These are phyloP conservation scores for Linderniella brevidens DNA, from an alignment of 257 asterid genomes.

Conservation along the genomic window DNA sequence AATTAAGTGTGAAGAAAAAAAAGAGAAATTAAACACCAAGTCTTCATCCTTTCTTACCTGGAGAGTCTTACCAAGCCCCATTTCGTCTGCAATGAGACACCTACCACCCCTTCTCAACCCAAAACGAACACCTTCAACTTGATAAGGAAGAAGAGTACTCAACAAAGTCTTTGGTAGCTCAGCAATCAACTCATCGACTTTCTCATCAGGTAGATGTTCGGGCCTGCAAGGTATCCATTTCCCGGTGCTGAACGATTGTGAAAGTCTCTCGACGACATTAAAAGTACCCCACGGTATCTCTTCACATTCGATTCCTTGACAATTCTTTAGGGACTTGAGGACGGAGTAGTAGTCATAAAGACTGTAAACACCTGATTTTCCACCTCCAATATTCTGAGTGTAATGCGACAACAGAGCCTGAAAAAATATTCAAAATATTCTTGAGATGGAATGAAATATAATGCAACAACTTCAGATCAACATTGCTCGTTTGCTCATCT, in stretches of 20 bases:
- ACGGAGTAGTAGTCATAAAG: conserved; percentile 51
- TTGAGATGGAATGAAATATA: not conserved
- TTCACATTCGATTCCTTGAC: conserved; percentile 44
- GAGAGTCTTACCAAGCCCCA: conserved; percentile 96
- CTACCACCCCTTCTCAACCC: conserved; percentile 90
- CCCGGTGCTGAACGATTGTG: conserved; percentile 34
- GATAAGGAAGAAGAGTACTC: conserved; percentile 63
- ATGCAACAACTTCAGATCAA: not conserved
- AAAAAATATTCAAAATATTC: conserved; percentile 1
- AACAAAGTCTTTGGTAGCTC: conserved; percentile 48
- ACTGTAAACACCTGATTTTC: conserved; percentile 48
- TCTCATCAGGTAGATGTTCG: conserved; percentile 70
- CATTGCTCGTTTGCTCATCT: too few relatives aligned
- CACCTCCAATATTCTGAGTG: conserved; percentile 73
- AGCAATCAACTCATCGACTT: conserved; percentile 56
- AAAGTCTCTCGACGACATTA: conserved; percentile 61
- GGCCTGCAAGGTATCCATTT: conserved; percentile 88
- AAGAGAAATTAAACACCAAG: conserved; percentile 1
- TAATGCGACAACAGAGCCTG: conserved; percentile 58
- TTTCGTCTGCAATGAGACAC: conserved; percentile 94
- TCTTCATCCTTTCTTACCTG: conserved; percentile 34
- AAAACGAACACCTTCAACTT: conserved; percentile 80
- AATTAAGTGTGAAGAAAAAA: not conserved
- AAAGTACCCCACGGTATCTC: conserved; percentile 92
- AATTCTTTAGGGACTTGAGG: conserved; percentile 49